phyloP scores from a whole-genome alignment of 176 grass and related monocot species.

The Alloteropsis semialata region DNA sequence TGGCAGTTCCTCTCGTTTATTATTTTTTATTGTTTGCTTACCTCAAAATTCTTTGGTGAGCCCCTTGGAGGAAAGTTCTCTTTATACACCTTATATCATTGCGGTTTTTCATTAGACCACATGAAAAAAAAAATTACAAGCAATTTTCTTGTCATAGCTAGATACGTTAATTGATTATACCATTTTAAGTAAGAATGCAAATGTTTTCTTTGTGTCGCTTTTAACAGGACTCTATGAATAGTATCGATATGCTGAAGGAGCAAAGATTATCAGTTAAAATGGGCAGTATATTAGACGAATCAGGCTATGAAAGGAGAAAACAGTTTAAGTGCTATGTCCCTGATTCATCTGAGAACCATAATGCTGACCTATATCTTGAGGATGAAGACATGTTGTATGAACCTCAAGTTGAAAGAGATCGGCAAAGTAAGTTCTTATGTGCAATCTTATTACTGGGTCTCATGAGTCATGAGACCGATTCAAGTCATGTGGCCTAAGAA shows the following conservation, averaged over 20 bases:
- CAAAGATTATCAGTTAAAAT: conserved; percentile 23
- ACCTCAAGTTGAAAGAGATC: conserved; percentile 29
- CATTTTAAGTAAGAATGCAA: not conserved
- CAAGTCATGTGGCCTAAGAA: conserved; percentile 5
- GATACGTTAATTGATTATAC: conserved; percentile 1
- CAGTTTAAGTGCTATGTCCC: conserved; percentile 31
- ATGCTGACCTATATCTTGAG: conserved; percentile 28
- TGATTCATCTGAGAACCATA: conserved; percentile 30
- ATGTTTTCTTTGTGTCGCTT: not conserved
- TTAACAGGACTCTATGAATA: conserved; percentile 46
- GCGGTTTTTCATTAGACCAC: not conserved
- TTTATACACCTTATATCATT: not conserved
- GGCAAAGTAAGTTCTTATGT: conserved; percentile 45
- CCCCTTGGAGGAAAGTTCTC: not conserved
- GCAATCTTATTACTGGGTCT: conserved; percentile 22
- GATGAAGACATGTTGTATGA: conserved; percentile 42
- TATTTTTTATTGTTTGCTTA: not conserved
- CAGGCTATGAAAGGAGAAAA: conserved; percentile 21
- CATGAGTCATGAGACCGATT: not conserved
- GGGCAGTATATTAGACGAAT: conserved; percentile 28
- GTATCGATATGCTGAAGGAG: conserved; percentile 40
- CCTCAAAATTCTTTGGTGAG: not conserved
- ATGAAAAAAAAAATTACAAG: not conserved
- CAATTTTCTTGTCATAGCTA: not conserved
- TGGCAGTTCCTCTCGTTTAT: not conserved